A percentile compares a stretch with the other conserved stretches of the same genome.
Conservation (phyloP, 1,139 yeast species). For the Yamadazyma spencermartinsiae region DNA sequence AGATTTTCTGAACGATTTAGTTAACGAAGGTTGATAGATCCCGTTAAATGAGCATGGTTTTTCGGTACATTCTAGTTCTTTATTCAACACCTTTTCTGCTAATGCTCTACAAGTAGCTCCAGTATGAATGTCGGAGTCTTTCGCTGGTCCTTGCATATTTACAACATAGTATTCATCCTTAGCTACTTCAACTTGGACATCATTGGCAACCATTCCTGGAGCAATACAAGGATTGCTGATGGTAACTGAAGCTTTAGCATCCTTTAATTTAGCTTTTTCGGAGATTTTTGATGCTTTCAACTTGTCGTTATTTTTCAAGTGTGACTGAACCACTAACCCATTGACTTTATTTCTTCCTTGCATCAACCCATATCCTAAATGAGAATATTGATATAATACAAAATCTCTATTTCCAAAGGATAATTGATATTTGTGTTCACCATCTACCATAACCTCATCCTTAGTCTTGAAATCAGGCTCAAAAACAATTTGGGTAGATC, state of each 20-base stretch:
- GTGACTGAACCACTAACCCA: slow-evolving; percentile 52
- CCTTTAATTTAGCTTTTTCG: slow-evolving; percentile 39
- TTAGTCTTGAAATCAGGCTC: slow-evolving; percentile 69
- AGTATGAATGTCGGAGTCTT: slow-evolving; percentile 22
- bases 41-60: slow-evolving; percentile 97
- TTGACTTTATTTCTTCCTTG: slow-evolving; percentile 88
- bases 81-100: slow-evolving; percentile 80
- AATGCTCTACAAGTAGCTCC: slow-evolving; percentile 80
- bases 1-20: slow-evolving; percentile 65
- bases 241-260: slow-evolving; percentile 39
- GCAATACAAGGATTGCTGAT: slow-evolving; percentile 84
- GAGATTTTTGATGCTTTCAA: slow-evolving; percentile 25
- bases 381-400: slow-evolving; percentile 90
- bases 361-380: slow-evolving; percentile 93
- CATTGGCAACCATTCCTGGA: slow-evolving; percentile 58
- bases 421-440: slow-evolving; percentile 84
- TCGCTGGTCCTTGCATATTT: slow-evolving; percentile 69
- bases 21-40: slow-evolving; percentile 90
- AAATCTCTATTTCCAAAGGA: slow-evolving; percentile 80
- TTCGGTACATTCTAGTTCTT: slow-evolving; percentile 69
- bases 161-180: slow-evolving; percentile 56
- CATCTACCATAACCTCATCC: slow-evolving; percentile 63
- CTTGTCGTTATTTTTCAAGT: slow-evolving; percentile 36
- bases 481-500: slow-evolving; percentile 96
- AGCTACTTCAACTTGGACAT: slow-evolving; percentile 56